Percentiles rank a stretch among this genome's conserved stretches.
Conservation (phyloP, 805 yeast genomes). For the Barnettozyma salicaria region DNA sequence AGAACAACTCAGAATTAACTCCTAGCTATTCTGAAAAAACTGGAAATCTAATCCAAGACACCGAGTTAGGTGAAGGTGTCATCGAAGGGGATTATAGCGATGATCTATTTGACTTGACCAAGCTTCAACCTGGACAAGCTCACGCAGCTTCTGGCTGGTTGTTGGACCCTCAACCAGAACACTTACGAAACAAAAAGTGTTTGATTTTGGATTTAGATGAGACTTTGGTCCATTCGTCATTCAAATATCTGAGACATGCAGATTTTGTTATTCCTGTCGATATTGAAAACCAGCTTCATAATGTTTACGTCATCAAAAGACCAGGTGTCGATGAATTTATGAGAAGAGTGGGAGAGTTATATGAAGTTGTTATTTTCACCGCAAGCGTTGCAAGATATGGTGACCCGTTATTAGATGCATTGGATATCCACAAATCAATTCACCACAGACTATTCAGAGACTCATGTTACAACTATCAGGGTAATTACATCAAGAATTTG, state of each 20-base stretch:
- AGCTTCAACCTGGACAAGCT: slow-evolving; percentile 66
- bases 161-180: slow-evolving; percentile 46
- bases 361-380: slow-evolving; percentile 94
- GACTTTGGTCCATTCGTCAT: slow-evolving; percentile 92
- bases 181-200: slow-evolving; percentile 67
- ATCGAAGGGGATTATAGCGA: slow-evolving; percentile 25
- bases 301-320: slow-evolving; percentile 92
- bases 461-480: slow-evolving; percentile 88
- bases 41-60: slow-evolving; percentile 12
- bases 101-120: slow-evolving; percentile 50
- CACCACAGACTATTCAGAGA: slow-evolving; percentile 94
- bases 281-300: slow-evolving; percentile 86
- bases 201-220: slow-evolving; percentile 90
- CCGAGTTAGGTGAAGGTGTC: slow-evolving; percentile 24
- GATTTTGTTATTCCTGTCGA: slow-evolving; percentile 98
- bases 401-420: slow-evolving; percentile 85
- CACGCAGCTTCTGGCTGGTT: slow-evolving; percentile 61
- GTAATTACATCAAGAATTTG: slow-evolving; percentile 89
- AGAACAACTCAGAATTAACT: slow-evolving; percentile 4
- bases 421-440: slow-evolving; percentile 67
- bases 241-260: slow-evolving; percentile 84
- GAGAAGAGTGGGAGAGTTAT: slow-evolving; percentile 73
- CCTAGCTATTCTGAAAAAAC: slow-evolving; percentile 10
- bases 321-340: slow-evolving; percentile 97
- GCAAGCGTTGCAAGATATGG: slow-evolving; percentile 96